These are phyloP conservation scores for Penicillium fuscoglaucum DNA, from an alignment of 2,329 filamentous ascomycete genomes.

Conservation along the genomic window DNA sequence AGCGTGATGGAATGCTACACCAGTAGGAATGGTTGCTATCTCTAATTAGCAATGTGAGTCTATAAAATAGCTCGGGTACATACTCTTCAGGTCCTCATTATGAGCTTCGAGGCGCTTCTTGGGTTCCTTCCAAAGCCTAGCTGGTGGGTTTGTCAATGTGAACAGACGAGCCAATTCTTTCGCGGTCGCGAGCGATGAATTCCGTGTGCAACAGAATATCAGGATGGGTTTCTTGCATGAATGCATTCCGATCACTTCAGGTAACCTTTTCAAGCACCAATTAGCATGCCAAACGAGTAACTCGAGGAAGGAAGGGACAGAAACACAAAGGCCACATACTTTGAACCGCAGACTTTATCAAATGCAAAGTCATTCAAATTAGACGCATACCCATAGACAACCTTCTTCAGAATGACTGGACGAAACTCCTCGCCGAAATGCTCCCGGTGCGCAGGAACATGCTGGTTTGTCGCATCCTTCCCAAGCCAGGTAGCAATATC, in stretches of 20 bases:
- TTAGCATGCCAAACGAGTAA: not conserved
- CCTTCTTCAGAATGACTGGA: constrained; percentile 73
- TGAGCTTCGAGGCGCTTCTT: constrained; percentile 52
- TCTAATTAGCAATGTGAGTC: constrained; percentile 10
- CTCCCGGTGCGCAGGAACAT: constrained; percentile 65
- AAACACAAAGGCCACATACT: constrained; percentile 39
- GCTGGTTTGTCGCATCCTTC: constrained; percentile 58
- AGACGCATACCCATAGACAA: constrained; percentile 70
- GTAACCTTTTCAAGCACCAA: constrained; percentile 52
- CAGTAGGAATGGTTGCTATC: constrained; percentile 51
- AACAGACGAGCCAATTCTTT: constrained; percentile 67
- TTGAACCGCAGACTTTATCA: constrained; percentile 66
- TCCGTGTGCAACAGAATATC: constrained; percentile 78
- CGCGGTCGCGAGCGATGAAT: constrained; percentile 68
- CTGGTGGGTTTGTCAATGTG: constrained; percentile 50
- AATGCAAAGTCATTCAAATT: constrained; percentile 73
- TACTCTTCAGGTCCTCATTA: constrained; percentile 62
- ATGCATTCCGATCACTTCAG: constrained; percentile 65
- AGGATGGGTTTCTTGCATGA: constrained; percentile 73
- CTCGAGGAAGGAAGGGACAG: not conserved
- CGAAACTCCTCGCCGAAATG: constrained; percentile 77
- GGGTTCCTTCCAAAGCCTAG: constrained; percentile 66
- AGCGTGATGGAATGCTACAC: constrained; percentile 81
- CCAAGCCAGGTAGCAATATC: constrained; percentile 82
- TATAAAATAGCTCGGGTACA: constrained; percentile 10